Evolutionary conservation across 345 rosid genomes (phyloP).

Genomic region (Corchorus capsularis): DNA sequence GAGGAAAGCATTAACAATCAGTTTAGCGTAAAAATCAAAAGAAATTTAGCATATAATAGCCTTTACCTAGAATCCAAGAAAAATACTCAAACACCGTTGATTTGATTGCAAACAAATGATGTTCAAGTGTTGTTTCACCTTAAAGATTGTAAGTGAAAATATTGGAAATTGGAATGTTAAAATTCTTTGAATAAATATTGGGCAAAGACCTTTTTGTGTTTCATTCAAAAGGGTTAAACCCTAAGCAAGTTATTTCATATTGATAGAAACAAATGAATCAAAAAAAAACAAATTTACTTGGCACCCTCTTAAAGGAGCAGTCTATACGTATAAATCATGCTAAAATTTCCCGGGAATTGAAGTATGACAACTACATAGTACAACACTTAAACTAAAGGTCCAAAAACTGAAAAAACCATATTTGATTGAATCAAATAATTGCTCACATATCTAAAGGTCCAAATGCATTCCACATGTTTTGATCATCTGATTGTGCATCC

Average conservation of each 20-base stretch:
- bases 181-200: no score
- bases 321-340: not conserved
- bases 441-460: constrained; percentile 67
- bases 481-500: constrained; percentile 75
- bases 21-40: not conserved
- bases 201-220: no score
- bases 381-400: not conserved
- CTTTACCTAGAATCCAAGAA: no score
- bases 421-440: not conserved
- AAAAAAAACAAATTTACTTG: not conserved
- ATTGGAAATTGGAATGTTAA: no score
- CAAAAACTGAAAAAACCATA: not conserved
- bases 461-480: constrained; percentile 43
- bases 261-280: not conserved
- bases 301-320: not conserved
- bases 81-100: no score
- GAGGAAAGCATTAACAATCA: not conserved
- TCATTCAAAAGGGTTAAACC: no score
- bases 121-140: no score
- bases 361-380: not conserved
- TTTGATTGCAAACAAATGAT: no score
- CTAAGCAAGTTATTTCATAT: not conserved
- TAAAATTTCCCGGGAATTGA: not conserved
- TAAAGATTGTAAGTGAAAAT: no score
- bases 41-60: no score